Conservation (phyloP, 345 rosid genomes). For the Pistacia atlantica region DNA sequence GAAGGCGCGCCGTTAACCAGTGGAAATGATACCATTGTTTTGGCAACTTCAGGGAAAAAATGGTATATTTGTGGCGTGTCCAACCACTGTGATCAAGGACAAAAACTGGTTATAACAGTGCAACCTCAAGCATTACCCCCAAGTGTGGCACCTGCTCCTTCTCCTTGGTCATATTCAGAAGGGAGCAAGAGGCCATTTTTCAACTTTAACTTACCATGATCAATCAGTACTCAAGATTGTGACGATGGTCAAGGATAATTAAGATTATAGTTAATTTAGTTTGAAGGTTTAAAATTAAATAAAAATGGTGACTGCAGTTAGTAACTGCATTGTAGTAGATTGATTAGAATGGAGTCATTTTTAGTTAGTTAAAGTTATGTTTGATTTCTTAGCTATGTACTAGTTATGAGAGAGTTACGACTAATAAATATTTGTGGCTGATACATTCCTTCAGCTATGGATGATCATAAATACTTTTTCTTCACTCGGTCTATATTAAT, state of each 20-base stretch:
- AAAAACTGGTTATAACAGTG: conserved; percentile 15
- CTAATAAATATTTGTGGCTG: too few relatives aligned
- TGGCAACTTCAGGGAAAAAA: conserved; percentile 20
- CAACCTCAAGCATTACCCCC: not conserved
- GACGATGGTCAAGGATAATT: not conserved
- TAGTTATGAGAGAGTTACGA: too few relatives aligned
- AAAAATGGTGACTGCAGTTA: not conserved
- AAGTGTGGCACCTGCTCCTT: conserved; percentile 11
- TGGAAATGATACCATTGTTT: conserved; percentile 16
- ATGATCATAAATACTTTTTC: too few relatives aligned
- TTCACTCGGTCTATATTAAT: too few relatives aligned
- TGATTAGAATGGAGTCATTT: too few relatives aligned
- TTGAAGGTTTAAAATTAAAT: not conserved
- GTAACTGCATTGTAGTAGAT: too few relatives aligned
- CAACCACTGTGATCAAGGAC: not conserved
- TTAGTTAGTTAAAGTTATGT: too few relatives aligned
- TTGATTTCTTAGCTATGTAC: too few relatives aligned
- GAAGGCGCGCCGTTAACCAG: not conserved
- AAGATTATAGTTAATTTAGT: not conserved
- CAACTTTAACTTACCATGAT: not conserved
- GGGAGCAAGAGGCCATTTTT: conserved; percentile 14
- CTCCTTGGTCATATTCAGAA: not conserved
- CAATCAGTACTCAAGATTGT: not conserved
- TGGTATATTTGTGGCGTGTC: conserved; percentile 29
- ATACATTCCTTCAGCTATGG: too few relatives aligned